Evolutionary conservation across 2,329 filamentous ascomycete genomes (phyloP).

Genomic region (Triangularia verruculosa): DNA sequence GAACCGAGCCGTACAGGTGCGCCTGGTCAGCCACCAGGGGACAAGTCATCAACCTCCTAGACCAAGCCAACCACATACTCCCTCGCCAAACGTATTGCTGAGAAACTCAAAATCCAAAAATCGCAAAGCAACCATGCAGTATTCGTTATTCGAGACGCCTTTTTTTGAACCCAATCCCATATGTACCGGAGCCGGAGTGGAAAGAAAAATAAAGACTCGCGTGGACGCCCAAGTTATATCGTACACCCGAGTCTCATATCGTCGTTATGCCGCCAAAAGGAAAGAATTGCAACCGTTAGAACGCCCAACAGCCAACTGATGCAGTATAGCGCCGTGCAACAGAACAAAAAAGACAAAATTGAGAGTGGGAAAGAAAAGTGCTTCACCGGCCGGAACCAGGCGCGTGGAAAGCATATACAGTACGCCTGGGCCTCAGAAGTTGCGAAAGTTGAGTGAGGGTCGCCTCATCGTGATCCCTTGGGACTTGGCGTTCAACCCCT

Average conservation of each 20-base stretch:
- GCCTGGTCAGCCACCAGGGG: not conserved
- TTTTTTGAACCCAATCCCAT: constrained; percentile 5
- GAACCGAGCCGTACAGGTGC: not conserved
- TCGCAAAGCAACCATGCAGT: not conserved
- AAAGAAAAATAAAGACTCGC: not conserved
- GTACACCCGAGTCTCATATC: not conserved
- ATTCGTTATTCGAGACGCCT: constrained; percentile 1
- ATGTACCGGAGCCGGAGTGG: constrained; percentile 6
- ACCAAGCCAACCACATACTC: not conserved
- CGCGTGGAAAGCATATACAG: not conserved
- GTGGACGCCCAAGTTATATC: not conserved
- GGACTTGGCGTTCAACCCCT: constrained; percentile 33
- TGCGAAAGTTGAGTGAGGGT: not conserved
- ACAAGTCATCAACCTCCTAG: not conserved
- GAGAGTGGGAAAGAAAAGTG: not conserved
- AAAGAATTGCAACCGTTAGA: not conserved
- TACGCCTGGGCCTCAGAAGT: not conserved
- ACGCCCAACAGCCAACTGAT: constrained; percentile 1
- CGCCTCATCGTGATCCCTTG: not conserved
- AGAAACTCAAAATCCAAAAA: not conserved
- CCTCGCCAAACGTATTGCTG: not conserved
- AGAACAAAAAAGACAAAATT: not conserved
- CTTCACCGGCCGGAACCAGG: not conserved
- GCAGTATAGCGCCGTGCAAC: not conserved
- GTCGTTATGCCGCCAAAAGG: not conserved